Conservation (phyloP, 139 green algal species). For the Pedinophyceae sp. region DNA sequence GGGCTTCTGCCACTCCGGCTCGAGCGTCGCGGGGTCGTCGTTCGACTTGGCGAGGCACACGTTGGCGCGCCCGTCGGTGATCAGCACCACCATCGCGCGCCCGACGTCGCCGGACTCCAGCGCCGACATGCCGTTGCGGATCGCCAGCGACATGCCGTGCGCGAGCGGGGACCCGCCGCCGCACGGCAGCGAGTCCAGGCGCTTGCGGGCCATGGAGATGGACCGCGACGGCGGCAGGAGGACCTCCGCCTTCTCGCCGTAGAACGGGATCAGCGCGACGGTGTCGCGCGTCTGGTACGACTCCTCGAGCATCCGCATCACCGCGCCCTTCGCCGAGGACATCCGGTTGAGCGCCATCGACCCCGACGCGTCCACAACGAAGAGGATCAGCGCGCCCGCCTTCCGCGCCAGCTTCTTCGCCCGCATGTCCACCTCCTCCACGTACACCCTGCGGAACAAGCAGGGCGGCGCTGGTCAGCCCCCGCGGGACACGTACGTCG, state of each 20-base stretch:
- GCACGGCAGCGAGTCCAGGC: constrained; percentile 89
- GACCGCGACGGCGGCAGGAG: constrained; percentile 93
- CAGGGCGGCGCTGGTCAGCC: no score
- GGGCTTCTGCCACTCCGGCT: constrained; percentile 61
- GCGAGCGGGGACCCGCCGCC: constrained; percentile 90
- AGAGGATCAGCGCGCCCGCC: constrained; percentile 76
- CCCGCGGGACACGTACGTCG: no score
- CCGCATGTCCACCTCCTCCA: constrained; percentile 94
- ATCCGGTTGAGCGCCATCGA: constrained; percentile 99
- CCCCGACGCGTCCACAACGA: constrained; percentile 74
- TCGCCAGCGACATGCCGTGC: constrained; percentile 70
- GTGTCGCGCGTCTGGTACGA: constrained; percentile 86
- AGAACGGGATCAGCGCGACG: constrained; percentile 94
- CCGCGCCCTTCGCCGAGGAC: constrained; percentile 89
- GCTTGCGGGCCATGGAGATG: constrained; percentile 88
- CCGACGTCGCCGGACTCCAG: constrained; percentile 63
- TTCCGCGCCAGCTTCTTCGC: constrained; percentile 92
- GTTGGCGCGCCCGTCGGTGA: constrained; percentile 96
- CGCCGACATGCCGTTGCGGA: constrained; percentile 35
- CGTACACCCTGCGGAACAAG: constrained; percentile 66
- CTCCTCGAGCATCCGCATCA: constrained; percentile 82
- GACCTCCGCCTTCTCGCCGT: constrained; percentile 91
- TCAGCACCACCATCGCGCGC: constrained; percentile 87
- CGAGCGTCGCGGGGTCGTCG: constrained; percentile 74
- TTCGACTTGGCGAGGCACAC: constrained; percentile 77